Percentiles rank a stretch among this genome's conserved stretches.
phyloP scores from a whole-genome alignment of 202 grass and related monocot genomes.

The Panicum virgatum region DNA sequence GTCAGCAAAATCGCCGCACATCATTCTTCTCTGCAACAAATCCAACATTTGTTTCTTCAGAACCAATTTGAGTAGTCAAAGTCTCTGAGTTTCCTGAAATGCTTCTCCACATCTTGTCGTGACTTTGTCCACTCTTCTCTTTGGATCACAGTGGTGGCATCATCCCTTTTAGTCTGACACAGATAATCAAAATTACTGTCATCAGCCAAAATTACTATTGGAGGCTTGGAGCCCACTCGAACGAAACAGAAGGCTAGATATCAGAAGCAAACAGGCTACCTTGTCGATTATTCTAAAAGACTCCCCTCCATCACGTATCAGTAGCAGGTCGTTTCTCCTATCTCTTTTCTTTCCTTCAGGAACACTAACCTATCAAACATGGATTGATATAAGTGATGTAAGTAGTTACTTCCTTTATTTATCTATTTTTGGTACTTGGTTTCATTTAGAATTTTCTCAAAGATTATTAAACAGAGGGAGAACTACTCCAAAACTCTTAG shows the following conservation, averaged over 20 bases:
- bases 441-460: not conserved
- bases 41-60: slow-evolving; percentile 10
- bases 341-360: slow-evolving; percentile 75
- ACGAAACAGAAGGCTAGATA: not conserved
- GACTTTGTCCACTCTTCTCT: slow-evolving; percentile 75
- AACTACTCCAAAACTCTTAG: not conserved
- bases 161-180: slow-evolving; percentile 71
- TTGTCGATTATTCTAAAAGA: no score
- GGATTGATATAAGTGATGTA: not conserved
- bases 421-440: not conserved
- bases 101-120: slow-evolving; percentile 74
- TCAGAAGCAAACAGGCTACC: slow-evolving; percentile 45
- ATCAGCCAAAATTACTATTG: no score
- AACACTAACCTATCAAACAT: slow-evolving; percentile 60
- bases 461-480: not conserved
- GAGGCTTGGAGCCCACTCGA: not conserved
- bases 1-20: not conserved
- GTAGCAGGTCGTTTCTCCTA: slow-evolving; percentile 71
- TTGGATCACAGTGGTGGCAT: slow-evolving; percentile 61
- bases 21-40: not conserved
- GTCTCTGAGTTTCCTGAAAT: no score
- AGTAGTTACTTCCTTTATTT: not conserved
- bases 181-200: no score
- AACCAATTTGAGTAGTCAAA: slow-evolving; percentile 88
- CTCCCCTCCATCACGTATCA: no score